Evolutionary conservation across 345 rosid species (phyloP), one percentile per base, ranked within the genome.

Genomic region (Combretum micranthum): DNA sequence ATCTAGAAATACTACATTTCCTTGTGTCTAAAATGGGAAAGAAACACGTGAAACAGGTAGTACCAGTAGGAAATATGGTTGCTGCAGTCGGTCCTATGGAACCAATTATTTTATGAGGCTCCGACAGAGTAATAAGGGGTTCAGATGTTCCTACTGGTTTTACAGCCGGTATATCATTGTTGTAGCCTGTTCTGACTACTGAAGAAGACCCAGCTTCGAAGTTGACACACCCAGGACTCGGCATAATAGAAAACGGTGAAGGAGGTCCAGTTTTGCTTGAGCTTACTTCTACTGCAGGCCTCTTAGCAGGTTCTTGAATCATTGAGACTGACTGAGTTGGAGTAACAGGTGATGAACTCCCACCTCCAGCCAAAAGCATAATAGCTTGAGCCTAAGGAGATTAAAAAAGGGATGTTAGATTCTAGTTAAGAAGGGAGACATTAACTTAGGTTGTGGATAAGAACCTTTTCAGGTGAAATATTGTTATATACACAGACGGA

Each of bases 381-480:
- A 93, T 87, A 58, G 96, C 87, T 65, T 75, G 92, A 55, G 95
- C 99, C 99, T 93, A 79, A 2, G 64, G 23, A 50, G 59, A 65
- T 71, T 56, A 15, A 15, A 17, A 32, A 0, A 52, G 15, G 1
- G 50, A 5, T 32, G 39, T 32, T 11, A 32, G 39, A 9, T 32
- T 32, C 39, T 11, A 7, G 0, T 32, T 11, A 54, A 46, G 26
- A 52, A 56, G 15, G 23, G 23, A 53, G n/a, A n/a, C 46, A 20
- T 14, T 59, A 21, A 15, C 17, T 20, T 42, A 18, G 9, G 15
- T 12, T 44, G 49, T 5, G 3, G 44, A 61, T 59, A 26, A 37
- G 13, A 50, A 93, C 97, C 97, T 89, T 80, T 61, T 85, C 86
- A 0, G 85, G 94, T 12, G 90, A 68, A 57, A 89, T 79, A 63